phyloP scores from a whole-genome alignment of 441 rosid genomes.

The Bocquillonia castaneifolia region DNA sequence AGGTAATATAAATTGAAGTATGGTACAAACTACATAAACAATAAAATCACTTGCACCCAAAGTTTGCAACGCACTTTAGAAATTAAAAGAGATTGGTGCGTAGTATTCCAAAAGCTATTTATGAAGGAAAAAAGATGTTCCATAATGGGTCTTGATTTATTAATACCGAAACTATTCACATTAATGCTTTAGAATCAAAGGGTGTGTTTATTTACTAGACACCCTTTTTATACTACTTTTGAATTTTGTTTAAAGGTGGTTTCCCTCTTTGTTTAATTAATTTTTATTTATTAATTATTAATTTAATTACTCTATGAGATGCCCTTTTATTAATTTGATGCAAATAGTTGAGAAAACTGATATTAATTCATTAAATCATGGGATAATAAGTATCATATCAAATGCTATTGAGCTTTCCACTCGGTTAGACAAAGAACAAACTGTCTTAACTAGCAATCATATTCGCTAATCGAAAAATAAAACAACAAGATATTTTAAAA shows the following conservation, averaged over 20 bases:
- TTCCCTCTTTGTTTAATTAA: conserved; percentile 6
- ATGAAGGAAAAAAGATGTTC: background rate
- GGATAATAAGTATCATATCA: too few species aligned
- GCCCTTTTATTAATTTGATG: background rate
- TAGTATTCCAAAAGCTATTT: conserved; percentile 11
- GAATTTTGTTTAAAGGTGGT: conserved; percentile 14
- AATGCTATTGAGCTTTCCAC: too few species aligned
- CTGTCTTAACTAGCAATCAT: too few species aligned
- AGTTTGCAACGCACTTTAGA: conserved; percentile 3
- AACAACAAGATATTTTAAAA: too few species aligned
- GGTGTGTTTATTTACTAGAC: conserved; percentile 6
- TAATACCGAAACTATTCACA: background rate
- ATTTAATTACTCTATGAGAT: background rate
- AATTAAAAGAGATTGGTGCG: conserved; percentile 5
- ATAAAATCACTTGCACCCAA: conserved; percentile 12
- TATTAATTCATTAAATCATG: too few species aligned
- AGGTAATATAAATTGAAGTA: too few species aligned
- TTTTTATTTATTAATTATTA: background rate
- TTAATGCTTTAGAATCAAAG: conserved; percentile 16
- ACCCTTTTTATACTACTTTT: conserved; percentile 24
- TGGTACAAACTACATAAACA: conserved; percentile 1
- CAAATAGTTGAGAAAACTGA: too few species aligned
- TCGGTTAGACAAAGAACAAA: too few species aligned
- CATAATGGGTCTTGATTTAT: background rate
- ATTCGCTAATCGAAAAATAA: too few species aligned